Base-by-base conservation (phyloP, 345 rosid species). In the Citrus trifoliata region DNA sequence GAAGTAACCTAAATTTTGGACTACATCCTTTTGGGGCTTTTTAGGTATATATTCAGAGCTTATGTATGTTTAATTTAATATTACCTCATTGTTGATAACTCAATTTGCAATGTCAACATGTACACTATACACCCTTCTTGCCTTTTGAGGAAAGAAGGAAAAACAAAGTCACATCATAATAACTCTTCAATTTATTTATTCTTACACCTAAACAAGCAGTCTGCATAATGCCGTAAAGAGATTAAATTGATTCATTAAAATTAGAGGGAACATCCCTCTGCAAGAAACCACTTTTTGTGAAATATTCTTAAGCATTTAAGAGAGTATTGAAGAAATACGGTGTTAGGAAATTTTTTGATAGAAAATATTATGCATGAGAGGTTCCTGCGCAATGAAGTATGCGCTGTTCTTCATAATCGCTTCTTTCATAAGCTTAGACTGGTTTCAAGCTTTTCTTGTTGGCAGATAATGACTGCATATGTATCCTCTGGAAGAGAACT, bases 1-100 rank as follows among this genome's bases (percentile, higher is more conserved):
- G 82, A 83, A 77, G 12, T 75, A 81, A 80, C 82, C 78, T 71
- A 33, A 32, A 81, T 30, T 74, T 55, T 69, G 76, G 77, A 78
- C 71, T 70, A 73, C 25, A 65, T 46, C 59, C 72, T 67, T 59
- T 30, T 60, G 53, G 74, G 71, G 61, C 51, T 33, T 24, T 68
- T 22, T 69, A 72, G 76, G 78, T 61, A 40, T 71, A 60, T 79
- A 63, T 16, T 53, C 37, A 70, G 59, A 27, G 71, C 30, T 59
- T 14, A 80, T 78, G 82, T 60, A 73, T 53, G 60, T 80, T 32
- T 21, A 33, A 35, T 21, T 5, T 56, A 53, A 53, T 53, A 19
- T 53, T 18, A 53, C 58, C 58, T 53, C 2, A 18, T 53, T 5
- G 22, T 18, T 53, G 58, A 53, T 53, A 18, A 53, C 22, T 53